phyloP scores from a whole-genome alignment of 768 basidiomycete species.

The Termitomyces sp. region DNA sequence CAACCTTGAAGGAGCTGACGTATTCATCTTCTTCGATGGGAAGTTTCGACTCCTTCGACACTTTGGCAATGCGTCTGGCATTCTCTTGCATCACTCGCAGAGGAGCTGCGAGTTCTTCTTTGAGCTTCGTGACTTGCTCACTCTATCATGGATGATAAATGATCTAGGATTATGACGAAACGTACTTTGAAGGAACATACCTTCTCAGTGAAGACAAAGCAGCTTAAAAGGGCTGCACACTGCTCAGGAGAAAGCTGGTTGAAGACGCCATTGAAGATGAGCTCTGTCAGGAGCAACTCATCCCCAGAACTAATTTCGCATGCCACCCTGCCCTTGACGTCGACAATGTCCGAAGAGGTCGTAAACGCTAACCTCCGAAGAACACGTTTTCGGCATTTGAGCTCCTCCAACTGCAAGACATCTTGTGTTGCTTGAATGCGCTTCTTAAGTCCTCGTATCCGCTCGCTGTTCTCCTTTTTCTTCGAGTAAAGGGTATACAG shows the following conservation, averaged over 20 bases:
- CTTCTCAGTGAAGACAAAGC: conserved; percentile 98
- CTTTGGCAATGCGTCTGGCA: conserved; percentile 93
- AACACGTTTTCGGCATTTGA: conserved; percentile 93
- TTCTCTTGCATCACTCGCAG: conserved; percentile 95
- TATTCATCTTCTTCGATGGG: conserved; percentile 91
- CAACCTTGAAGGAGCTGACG: conserved; percentile 95
- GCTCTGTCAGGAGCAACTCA: conserved; percentile 91
- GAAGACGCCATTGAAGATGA: conserved; percentile 97
- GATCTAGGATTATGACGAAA: neutral
- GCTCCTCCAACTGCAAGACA: conserved; percentile 92
- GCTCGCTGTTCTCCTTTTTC: conserved; percentile 70
- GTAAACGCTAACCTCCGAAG: conserved; percentile 92
- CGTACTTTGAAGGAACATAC: conserved; percentile 33
- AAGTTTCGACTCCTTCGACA: conserved; percentile 92
- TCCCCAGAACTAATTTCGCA: conserved; percentile 99
- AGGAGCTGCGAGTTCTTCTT: conserved; percentile 92
- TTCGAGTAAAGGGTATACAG: conserved; percentile 77
- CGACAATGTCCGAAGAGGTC: conserved; percentile 85
- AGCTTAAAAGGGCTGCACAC: conserved; percentile 90
- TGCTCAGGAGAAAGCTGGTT: conserved; percentile 89
- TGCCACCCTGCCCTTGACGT: conserved; percentile 96
- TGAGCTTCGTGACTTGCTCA: conserved; percentile 80
- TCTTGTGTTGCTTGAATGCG: conserved; percentile 89
- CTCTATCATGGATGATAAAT: conserved; percentile 46
- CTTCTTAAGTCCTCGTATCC: conserved; percentile 77